Conservation (phyloP, 2,329 filamentous ascomycete species). For the Rutstroemia sp. region DNA sequence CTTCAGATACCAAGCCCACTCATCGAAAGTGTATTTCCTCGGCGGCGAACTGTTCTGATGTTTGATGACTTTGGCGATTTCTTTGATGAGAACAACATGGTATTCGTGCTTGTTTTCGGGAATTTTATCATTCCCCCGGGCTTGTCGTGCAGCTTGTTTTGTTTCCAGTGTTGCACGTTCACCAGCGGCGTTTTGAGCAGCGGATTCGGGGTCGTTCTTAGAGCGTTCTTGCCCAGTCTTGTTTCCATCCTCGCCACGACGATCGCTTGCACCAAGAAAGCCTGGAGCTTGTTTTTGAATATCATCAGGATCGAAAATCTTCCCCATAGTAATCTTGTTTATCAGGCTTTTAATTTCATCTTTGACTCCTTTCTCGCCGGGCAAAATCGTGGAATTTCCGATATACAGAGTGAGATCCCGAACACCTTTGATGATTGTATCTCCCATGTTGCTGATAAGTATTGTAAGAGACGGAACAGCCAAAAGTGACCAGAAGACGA, state of each 20-base stretch:
- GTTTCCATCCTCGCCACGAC: conserved; percentile 13
- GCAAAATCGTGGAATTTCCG: conserved; percentile 53
- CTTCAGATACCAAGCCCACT: conserved; percentile 79
- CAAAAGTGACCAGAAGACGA: conserved; percentile 86
- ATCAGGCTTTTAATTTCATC: conserved; percentile 39
- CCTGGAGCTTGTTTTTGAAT: conserved; percentile 34
- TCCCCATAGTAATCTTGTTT: conserved; percentile 37
- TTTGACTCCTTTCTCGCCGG: conserved; percentile 44
- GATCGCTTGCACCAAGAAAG: conserved; percentile 32
- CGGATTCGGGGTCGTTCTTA: conserved; percentile 21
- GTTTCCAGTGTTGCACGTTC: conserved; percentile 14
- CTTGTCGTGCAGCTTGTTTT: conserved; percentile 8
- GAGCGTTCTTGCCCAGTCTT: conserved; percentile 14
- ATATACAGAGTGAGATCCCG: conserved; percentile 48
- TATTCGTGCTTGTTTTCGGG: conserved; percentile 36
- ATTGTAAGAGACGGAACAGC: conserved; percentile 85
- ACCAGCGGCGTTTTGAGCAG: conserved; percentile 9
- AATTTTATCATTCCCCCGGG: conserved; percentile 21
- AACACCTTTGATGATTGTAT: conserved; percentile 66
- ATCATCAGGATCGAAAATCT: conserved; percentile 29
- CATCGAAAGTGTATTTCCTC: conserved; percentile 68
- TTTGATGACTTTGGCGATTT: conserved; percentile 59
- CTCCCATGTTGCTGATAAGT: conserved; percentile 73
- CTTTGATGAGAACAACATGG: conserved; percentile 60
- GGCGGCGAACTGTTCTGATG: conserved; percentile 51